These are phyloP conservation scores for Metschnikowia lochheadii DNA, from an alignment of 805 yeast genomes.

Conservation along the genomic window DNA sequence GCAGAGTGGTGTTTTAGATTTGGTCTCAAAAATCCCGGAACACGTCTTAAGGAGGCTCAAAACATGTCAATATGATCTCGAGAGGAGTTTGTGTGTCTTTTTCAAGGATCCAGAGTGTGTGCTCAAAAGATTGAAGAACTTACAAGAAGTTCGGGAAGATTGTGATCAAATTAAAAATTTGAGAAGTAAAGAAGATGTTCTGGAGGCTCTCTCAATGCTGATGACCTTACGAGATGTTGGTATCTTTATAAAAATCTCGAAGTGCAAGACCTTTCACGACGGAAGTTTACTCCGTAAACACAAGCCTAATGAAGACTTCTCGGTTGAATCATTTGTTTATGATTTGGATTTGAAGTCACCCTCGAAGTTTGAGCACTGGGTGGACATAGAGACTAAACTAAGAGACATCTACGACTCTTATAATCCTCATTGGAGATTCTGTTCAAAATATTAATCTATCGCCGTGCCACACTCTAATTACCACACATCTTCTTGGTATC, in stretches of 20 bases:
- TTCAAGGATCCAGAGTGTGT: conserved; percentile 6
- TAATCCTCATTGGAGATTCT: conserved; percentile 6
- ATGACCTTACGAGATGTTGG: conserved; percentile 61
- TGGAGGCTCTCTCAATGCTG: conserved; percentile 35
- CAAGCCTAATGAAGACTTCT: not conserved
- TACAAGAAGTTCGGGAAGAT: conserved; percentile 31
- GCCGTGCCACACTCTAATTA: conserved; percentile 24
- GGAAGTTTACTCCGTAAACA: no score
- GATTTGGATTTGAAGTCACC: conserved; percentile 49
- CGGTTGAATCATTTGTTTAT: conserved; percentile 35
- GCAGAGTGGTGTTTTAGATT: conserved; percentile 11
- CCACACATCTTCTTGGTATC: conserved; percentile 98
- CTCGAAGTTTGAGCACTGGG: conserved; percentile 45
- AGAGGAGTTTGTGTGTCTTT: not conserved
- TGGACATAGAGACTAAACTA: conserved; percentile 36
- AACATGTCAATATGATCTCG: not conserved
- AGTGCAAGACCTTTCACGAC: not conserved
- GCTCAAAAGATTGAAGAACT: conserved; percentile 31
- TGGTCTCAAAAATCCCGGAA: conserved; percentile 9
- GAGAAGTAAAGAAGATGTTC: conserved; percentile 33
- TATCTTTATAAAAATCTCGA: conserved; percentile 37
- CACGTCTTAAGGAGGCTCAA: conserved; percentile 3
- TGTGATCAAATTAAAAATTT: conserved; percentile 30
- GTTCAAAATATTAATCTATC: not conserved
- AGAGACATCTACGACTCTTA: conserved; percentile 5